Evolutionary conservation across 2,329 filamentous ascomycete genomes (phyloP).

Genomic region (Aspergillus udagawae): DNA sequence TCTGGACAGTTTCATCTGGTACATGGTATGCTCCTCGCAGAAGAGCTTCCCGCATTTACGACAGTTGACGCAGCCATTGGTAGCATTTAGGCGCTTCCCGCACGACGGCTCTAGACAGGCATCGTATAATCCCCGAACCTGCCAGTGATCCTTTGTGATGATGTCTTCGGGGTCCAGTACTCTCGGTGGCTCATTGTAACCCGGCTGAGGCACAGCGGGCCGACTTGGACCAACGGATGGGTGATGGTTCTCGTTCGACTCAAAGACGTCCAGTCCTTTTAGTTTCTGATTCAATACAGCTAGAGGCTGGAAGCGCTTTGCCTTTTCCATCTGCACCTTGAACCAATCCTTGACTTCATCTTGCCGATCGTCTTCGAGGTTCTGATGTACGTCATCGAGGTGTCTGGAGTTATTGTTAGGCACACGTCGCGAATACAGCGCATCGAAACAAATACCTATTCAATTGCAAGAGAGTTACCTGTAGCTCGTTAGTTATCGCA

Average conservation of each 20-base stretch:
- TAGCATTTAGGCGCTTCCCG: constrained; percentile 70
- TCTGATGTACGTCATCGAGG: constrained; percentile 85
- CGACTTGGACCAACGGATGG: constrained; percentile 36
- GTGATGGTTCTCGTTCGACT: constrained; percentile 71
- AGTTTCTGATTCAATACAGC: constrained; percentile 91
- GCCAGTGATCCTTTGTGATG: constrained; percentile 86
- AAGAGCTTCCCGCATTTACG: constrained; percentile 89
- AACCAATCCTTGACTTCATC: constrained; percentile 98
- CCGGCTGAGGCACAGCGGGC: constrained; percentile 20
- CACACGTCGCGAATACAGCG: background rate
- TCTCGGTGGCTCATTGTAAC: constrained; percentile 32
- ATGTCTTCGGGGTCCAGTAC: constrained; percentile 78
- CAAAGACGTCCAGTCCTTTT: constrained; percentile 87
- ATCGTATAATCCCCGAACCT: constrained; percentile 69
- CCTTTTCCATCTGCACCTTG: constrained; percentile 88
- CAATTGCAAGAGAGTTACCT: constrained; percentile 88
- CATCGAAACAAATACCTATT: constrained; percentile 57
- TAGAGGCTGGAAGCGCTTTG: constrained; percentile 87
- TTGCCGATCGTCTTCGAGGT: constrained; percentile 81
- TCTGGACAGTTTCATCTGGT: constrained; percentile 94
- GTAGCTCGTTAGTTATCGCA: constrained; percentile 3
- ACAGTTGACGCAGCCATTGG: constrained; percentile 86
- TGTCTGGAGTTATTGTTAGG: constrained; percentile 49
- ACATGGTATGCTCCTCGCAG: constrained; percentile 98
- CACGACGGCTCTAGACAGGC: constrained; percentile 84